These are phyloP conservation scores for Fusarium abutilonis DNA, from an alignment of 2,329 filamentous ascomycete species.

Conservation along the genomic window DNA sequence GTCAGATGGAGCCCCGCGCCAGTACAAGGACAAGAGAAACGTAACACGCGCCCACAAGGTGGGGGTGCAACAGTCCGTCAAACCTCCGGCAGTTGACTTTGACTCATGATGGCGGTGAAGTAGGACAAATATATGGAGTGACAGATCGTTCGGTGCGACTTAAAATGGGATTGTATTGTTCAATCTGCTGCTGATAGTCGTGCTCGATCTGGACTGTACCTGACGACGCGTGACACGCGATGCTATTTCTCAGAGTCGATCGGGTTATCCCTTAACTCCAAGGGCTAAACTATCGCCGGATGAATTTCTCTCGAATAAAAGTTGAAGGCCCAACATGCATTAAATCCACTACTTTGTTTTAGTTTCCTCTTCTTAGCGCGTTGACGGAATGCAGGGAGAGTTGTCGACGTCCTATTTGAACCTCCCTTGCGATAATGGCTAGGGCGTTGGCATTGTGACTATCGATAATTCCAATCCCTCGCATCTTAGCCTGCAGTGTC, in stretches of 20 bases:
- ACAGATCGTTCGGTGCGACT: slow-evolving; percentile 17
- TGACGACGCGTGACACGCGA: not conserved
- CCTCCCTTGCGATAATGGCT: slow-evolving; percentile 5
- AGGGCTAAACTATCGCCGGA: not conserved
- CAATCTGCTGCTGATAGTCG: too few relatives aligned
- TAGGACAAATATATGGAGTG: not conserved
- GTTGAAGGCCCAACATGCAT: too few relatives aligned
- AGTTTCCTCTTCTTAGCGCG: not conserved
- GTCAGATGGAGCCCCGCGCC: not conserved
- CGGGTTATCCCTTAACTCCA: not conserved
- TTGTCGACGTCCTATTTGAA: not conserved
- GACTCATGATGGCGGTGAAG: slow-evolving; percentile 6
- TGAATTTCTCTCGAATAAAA: too few relatives aligned
- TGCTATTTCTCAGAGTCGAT: not conserved
- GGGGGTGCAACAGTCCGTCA: not conserved
- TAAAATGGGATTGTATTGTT: not conserved
- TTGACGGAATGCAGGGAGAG: slow-evolving; percentile 13
- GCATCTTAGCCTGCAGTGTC: not conserved
- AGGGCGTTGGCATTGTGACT: not conserved
- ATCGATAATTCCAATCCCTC: not conserved
- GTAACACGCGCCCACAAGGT: not conserved
- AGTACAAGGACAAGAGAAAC: not conserved
- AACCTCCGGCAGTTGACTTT: slow-evolving; percentile 26
- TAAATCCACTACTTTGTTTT: too few relatives aligned
- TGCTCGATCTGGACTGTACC: not conserved